phyloP scores from a whole-genome alignment of 1,139 yeast species.

The Nakaseomyces uthaithaninus region DNA sequence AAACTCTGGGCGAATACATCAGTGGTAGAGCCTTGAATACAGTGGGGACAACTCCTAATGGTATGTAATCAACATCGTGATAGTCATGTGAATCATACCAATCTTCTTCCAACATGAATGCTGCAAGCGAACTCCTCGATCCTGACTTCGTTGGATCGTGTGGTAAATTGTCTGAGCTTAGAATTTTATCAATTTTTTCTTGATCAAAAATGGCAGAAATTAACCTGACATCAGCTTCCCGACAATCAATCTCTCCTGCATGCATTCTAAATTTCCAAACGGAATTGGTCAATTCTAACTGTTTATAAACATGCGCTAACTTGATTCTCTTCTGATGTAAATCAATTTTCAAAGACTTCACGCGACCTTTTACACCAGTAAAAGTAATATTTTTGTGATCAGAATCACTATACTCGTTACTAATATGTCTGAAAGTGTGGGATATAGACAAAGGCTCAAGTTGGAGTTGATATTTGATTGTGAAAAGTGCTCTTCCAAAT shows the following conservation, averaged over 20 bases:
- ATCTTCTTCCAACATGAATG: conserved; percentile 17
- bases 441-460: conserved; percentile 63
- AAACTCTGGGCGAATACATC: conserved; percentile 62
- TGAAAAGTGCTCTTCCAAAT: conserved; percentile 65
- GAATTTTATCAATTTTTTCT: conserved; percentile 44
- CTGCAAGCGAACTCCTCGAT: conserved; percentile 2
- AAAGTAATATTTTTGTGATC: conserved; percentile 46
- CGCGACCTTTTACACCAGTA: conserved; percentile 69
- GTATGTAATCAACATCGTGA: conserved; percentile 51
- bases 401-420: conserved; percentile 36
- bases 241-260: conserved; percentile 67
- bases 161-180: conserved; percentile 19
- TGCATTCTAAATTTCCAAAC: conserved; percentile 58
- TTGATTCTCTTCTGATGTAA: conserved; percentile 72
- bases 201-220: conserved; percentile 60
- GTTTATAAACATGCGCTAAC: conserved; percentile 45
- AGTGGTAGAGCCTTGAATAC: conserved; percentile 45
- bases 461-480: conserved; percentile 66
- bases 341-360: conserved; percentile 58
- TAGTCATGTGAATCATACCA: conserved; percentile 82
- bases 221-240: conserved; percentile 64
- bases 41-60: conserved; percentile 49
- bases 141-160: neutral
- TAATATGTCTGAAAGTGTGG: conserved; percentile 56
- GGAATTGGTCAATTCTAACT: conserved; percentile 46